Conservation (phyloP, 1,284 basidiomycete species). For the Cryptococcus floricola region DNA sequence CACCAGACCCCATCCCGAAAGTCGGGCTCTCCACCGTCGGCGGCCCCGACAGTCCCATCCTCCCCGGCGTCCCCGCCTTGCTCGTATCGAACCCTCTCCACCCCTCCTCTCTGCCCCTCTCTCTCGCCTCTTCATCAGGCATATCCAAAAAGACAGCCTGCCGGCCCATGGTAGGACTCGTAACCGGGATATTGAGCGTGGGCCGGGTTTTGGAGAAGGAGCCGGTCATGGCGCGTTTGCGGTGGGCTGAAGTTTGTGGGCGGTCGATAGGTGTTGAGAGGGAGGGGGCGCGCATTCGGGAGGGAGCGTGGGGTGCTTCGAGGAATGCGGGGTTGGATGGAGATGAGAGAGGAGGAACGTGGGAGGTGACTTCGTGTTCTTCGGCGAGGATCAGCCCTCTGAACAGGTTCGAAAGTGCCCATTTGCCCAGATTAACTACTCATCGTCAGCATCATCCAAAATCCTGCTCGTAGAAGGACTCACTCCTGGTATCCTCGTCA, state of each 20-base stretch:
- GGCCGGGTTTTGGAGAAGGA: slow-evolving; percentile 18
- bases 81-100: too few relatives aligned
- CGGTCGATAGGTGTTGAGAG: slow-evolving; percentile 34
- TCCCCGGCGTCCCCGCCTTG: too few relatives aligned
- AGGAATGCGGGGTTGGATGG: slow-evolving; percentile 19
- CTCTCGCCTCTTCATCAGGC: slow-evolving; percentile 2
- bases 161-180: slow-evolving; percentile 60
- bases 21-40: too few relatives aligned
- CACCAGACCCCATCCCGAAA: too few relatives aligned
- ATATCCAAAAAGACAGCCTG: slow-evolving; percentile 49
- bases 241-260: slow-evolving; percentile 21
- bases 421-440: slow-evolving; percentile 49
- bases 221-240: slow-evolving; percentile 30
- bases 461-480: slow-evolving; percentile 41
- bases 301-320: slow-evolving; percentile 24
- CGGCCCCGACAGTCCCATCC: too few relatives aligned
- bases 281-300: slow-evolving; percentile 32
- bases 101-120: too few relatives aligned
- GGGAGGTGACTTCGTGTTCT: slow-evolving; percentile 30
- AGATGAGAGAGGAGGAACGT: slow-evolving; percentile 13
- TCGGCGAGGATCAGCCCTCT: slow-evolving; percentile 47
- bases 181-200: slow-evolving; percentile 57
- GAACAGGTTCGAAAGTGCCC: slow-evolving; percentile 47
- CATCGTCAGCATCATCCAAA: neutral
- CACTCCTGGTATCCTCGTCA: slow-evolving; percentile 74